A percentile compares a stretch with the other conserved stretches of the same genome.
Conservation (phyloP, 805 yeast genomes). For the Wickerhamiella brachini region DNA sequence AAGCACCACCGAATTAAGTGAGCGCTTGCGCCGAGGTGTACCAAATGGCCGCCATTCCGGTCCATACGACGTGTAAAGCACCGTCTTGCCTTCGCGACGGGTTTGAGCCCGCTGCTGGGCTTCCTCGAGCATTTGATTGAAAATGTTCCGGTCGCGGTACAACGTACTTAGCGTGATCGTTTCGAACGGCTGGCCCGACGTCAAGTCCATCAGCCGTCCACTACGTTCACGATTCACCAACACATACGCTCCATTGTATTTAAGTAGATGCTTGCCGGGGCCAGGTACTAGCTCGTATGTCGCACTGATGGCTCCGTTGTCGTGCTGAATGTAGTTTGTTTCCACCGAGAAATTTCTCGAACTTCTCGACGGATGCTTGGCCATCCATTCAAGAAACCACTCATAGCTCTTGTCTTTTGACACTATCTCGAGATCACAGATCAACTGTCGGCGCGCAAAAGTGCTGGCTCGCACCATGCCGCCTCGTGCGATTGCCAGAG, state of each 20-base stretch:
- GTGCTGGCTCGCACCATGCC: conserved; percentile 50
- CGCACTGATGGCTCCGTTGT: conserved; percentile 80
- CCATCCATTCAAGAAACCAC: conserved; percentile 97
- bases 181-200: conserved; percentile 88
- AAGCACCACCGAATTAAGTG: conserved; percentile 71
- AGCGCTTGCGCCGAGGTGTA: conserved; percentile 77
- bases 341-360: conserved; percentile 84
- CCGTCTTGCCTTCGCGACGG: conserved; percentile 85
- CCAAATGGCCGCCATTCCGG: conserved; percentile 99
- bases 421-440: conserved; percentile 87
- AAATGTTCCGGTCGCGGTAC: conserved; percentile 62
- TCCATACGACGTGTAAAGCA: conserved; percentile 87
- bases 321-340: conserved; percentile 75
- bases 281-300: conserved; percentile 90
- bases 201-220: conserved; percentile 74
- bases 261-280: conserved; percentile 84
- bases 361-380: conserved; percentile 56
- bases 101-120: conserved; percentile 75
- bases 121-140: conserved; percentile 59
- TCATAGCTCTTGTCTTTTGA: conserved; percentile 83
- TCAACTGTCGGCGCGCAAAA: conserved; percentile 63
- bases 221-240: conserved; percentile 82
- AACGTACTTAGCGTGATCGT: conserved; percentile 89
- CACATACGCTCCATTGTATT: conserved; percentile 78
- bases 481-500: conserved; percentile 61